Evolutionary conservation across 306 rosid genomes (phyloP).

Genomic region (Acmispon strigosus): DNA sequence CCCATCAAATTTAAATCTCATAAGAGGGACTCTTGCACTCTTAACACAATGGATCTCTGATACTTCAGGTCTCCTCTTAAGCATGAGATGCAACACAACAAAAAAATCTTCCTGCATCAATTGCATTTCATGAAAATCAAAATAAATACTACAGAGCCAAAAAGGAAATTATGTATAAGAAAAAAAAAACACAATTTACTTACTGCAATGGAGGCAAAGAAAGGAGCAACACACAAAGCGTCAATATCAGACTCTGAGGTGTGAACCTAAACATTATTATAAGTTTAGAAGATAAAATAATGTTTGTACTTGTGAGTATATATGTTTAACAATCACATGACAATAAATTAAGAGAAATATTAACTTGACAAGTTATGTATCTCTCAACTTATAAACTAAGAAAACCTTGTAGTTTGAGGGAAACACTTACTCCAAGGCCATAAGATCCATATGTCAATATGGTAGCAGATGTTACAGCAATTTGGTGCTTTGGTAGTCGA

Average conservation of each 20-base stretch:
- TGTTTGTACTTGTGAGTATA: background rate
- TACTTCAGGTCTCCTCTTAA: slow-evolving; percentile 34
- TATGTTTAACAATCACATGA: background rate
- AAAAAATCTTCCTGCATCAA: slow-evolving; percentile 41
- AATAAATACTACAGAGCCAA: background rate
- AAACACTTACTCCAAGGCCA: slow-evolving; percentile 42
- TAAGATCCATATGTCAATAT: slow-evolving; percentile 45
- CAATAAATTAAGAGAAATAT: background rate
- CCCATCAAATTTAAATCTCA: slow-evolving; percentile 43
- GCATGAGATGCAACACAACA: slow-evolving; percentile 31
- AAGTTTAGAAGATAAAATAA: background rate
- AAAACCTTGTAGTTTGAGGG: background rate
- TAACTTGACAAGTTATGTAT: background rate
- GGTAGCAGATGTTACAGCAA: slow-evolving; percentile 27
- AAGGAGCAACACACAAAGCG: slow-evolving; percentile 48
- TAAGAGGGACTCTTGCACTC: slow-evolving; percentile 45
- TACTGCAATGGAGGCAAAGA: slow-evolving; percentile 33
- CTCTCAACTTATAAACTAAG: background rate
- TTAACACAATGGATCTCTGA: slow-evolving; percentile 35
- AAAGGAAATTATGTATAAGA: background rate
- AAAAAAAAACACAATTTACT: slow-evolving; percentile 16
- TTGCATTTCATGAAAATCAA: background rate
- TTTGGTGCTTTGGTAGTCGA: slow-evolving; percentile 21
- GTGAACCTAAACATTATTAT: slow-evolving; percentile 32
- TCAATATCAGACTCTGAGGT: slow-evolving; percentile 39